These are phyloP conservation scores for Phytopythium aichiense DNA, from an alignment of 352 stramenopile species.

Conservation along the genomic window DNA sequence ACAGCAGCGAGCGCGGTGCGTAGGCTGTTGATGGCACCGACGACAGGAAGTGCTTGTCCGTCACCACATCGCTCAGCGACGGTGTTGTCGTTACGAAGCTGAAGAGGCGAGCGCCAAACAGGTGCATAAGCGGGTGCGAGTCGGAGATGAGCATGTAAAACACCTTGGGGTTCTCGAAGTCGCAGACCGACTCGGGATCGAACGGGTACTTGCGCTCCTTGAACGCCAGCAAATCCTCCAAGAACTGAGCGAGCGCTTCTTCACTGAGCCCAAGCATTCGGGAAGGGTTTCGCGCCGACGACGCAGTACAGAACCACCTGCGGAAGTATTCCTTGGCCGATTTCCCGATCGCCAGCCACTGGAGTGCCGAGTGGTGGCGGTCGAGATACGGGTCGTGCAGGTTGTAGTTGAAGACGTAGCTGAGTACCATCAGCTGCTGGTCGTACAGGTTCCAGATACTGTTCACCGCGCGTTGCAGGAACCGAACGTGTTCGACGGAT, in stretches of 20 bases:
- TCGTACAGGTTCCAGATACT: constrained; percentile 77
- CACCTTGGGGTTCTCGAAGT: constrained; percentile 70
- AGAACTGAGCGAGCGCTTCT: constrained; percentile 55
- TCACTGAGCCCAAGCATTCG: constrained; percentile 37
- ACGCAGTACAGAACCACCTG: constrained; percentile 55
- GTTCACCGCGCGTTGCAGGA: constrained; percentile 55
- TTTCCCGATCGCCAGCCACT: constrained; percentile 75
- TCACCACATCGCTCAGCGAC: constrained; percentile 31
- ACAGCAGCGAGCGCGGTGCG: constrained; percentile 32
- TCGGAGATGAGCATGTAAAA: constrained; percentile 80
- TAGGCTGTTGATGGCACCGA: constrained; percentile 35
- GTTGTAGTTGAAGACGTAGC: constrained; percentile 77
- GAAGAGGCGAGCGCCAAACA: constrained; percentile 69
- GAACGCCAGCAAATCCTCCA: constrained; percentile 67
- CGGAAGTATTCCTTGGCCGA: constrained; percentile 77
- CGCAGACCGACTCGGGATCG: constrained; percentile 59
- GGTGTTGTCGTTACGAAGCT: constrained; percentile 64
- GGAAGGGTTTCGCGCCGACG: constrained; percentile 20
- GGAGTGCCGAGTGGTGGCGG: constrained; percentile 41
- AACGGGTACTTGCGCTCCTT: constrained; percentile 80
- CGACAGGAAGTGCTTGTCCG: constrained; percentile 46
- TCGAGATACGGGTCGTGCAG: constrained; percentile 45
- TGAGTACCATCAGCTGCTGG: constrained; percentile 61
- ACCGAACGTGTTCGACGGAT: constrained; percentile 50
- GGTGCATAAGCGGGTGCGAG: constrained; percentile 69